Percentiles rank a stretch among this genome's conserved stretches.
Evolutionary conservation across 108 stramenopile species (phyloP).

Genomic region (Poteriospumella lacustris): DNA sequence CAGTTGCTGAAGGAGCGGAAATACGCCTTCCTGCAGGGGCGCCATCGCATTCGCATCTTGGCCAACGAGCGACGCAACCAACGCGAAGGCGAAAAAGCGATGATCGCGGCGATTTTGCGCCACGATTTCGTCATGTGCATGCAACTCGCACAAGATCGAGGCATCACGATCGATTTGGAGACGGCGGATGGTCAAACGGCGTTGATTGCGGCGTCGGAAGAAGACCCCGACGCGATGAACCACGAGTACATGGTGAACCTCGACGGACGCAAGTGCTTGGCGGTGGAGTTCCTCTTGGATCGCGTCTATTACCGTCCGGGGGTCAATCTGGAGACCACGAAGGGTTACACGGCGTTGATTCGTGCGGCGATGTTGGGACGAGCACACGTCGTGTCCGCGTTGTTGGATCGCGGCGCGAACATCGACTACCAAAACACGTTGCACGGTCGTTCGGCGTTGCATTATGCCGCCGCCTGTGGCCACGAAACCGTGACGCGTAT

Average conservation of each 20-base stretch:
- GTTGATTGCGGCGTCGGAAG: constrained; percentile 15
- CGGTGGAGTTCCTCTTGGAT: constrained; percentile 16
- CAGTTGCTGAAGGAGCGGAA: background rate
- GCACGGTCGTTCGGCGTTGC: background rate
- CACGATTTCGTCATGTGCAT: background rate
- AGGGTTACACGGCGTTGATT: constrained; percentile 7
- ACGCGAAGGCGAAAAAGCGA: background rate
- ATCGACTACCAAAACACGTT: constrained; percentile 15
- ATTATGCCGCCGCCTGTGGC: constrained; percentile 9
- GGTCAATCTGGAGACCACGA: constrained; percentile 1
- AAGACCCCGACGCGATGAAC: background rate
- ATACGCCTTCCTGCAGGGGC: background rate
- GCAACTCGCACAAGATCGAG: background rate
- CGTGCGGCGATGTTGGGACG: constrained; percentile 4
- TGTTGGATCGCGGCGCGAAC: background rate
- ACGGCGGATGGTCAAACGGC: background rate
- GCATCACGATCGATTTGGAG: constrained; percentile 16
- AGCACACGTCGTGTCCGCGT: background rate
- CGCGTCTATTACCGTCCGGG: background rate
- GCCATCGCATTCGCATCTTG: background rate
- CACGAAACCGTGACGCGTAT: background rate
- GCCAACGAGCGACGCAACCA: background rate
- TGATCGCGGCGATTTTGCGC: background rate
- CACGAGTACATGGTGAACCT: background rate
- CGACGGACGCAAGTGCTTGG: background rate